Evolutionary conservation across 352 stramenopile genomes (phyloP).

Genomic region (Phytophthora aleatoria): DNA sequence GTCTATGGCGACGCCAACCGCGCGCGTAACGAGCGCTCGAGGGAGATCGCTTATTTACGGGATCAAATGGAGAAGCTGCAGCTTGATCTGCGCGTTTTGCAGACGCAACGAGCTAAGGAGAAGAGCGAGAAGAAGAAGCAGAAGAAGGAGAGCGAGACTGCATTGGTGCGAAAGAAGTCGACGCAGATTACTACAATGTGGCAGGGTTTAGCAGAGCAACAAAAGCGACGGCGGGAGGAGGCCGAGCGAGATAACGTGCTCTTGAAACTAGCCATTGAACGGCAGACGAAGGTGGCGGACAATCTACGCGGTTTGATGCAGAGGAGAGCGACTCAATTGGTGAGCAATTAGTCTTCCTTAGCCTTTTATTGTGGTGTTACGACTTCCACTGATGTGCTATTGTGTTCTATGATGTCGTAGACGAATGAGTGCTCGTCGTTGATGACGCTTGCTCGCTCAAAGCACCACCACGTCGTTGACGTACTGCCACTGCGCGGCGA

Average conservation of each 20-base stretch:
- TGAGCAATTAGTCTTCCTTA: slow-evolving; percentile 1
- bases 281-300: slow-evolving; percentile 43
- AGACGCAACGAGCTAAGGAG: background rate
- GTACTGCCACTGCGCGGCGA: slow-evolving; percentile 23
- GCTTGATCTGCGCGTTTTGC: slow-evolving; percentile 28
- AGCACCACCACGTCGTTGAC: slow-evolving; percentile 7
- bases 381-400: background rate
- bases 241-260: slow-evolving; percentile 34
- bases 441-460: background rate
- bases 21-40: slow-evolving; percentile 32
- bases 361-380: background rate
- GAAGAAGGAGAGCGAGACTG: background rate
- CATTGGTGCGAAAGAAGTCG: background rate
- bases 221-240: slow-evolving; percentile 15
- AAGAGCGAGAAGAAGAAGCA: slow-evolving; percentile 1
- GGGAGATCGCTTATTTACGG: slow-evolving; percentile 45
- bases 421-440: slow-evolving; percentile 1
- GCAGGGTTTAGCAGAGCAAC: slow-evolving; percentile 26
- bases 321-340: slow-evolving; percentile 19
- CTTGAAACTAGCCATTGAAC: slow-evolving; percentile 38
- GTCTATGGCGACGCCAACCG: slow-evolving; percentile 38
- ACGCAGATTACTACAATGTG: slow-evolving; percentile 24
- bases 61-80: slow-evolving; percentile 40
- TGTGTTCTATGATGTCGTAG: background rate
- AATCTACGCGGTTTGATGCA: slow-evolving; percentile 41